phyloP scores from a whole-genome alignment of 805 yeast genomes.

The Saccharomycopsis javanensis region DNA sequence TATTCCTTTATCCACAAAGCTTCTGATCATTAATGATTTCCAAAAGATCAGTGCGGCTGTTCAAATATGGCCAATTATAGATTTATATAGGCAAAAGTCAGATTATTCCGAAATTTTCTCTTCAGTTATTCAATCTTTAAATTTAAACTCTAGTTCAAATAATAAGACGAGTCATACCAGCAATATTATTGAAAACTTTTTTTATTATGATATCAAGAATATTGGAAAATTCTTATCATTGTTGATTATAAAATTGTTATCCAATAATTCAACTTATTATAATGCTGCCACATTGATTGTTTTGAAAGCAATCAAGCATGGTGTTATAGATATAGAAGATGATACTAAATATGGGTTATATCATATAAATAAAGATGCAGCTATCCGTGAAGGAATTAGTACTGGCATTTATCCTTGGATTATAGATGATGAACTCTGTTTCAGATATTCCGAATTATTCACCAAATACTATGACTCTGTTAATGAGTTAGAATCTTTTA shows the following conservation, averaged over 20 bases:
- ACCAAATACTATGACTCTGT: slow-evolving; percentile 6
- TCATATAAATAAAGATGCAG: slow-evolving; percentile 4
- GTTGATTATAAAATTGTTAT: slow-evolving; percentile 2
- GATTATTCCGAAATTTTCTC: slow-evolving; percentile 5
- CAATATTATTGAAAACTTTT: slow-evolving; percentile 10
- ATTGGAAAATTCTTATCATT: slow-evolving; percentile 8
- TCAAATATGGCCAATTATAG: slow-evolving; percentile 28
- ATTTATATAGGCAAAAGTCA: slow-evolving; percentile 3
- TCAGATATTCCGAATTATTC: slow-evolving; percentile 9
- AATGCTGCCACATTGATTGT: slow-evolving; percentile 6
- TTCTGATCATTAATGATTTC: slow-evolving; percentile 30
- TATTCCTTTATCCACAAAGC: slow-evolving; percentile 30
- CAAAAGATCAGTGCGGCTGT: slow-evolving; percentile 42
- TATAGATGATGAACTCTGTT: slow-evolving; percentile 10
- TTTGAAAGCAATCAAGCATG: slow-evolving; percentile 14
- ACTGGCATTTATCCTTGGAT: slow-evolving; percentile 10
- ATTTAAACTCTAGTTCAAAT: neutral
- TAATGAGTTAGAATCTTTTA: neutral
- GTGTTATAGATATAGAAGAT: slow-evolving; percentile 12
- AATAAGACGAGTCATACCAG: neutral
- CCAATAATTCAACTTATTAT: neutral
- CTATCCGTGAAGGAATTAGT: slow-evolving; percentile 1
- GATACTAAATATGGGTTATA: slow-evolving; percentile 4
- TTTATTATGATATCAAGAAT: slow-evolving; percentile 9
- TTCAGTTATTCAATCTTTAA: neutral